These are phyloP conservation scores for Zasmidium citrigriseum DNA, from an alignment of 2,329 filamentous ascomycete species.

Conservation along the genomic window DNA sequence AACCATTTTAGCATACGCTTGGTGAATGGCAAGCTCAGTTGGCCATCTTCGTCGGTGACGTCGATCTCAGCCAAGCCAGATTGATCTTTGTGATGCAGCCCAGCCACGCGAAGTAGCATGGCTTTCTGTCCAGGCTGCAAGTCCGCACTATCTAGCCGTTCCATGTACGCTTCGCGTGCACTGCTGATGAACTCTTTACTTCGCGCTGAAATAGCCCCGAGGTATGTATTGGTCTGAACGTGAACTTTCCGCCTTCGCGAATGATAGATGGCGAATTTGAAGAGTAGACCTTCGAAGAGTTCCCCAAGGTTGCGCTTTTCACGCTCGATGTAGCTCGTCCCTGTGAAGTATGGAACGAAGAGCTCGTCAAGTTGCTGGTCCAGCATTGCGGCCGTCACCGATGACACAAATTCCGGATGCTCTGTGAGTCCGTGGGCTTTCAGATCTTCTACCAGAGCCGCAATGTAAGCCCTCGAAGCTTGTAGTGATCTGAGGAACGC, in stretches of 20 bases:
- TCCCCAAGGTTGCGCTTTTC: conserved; percentile 72
- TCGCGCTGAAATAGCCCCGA: conserved; percentile 86
- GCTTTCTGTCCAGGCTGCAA: conserved; percentile 83
- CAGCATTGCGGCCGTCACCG: conserved; percentile 72
- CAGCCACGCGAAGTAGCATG: conserved; percentile 87
- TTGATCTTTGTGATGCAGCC: conserved; percentile 67
- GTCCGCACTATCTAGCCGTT: conserved; percentile 84
- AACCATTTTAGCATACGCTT: conserved; percentile 98
- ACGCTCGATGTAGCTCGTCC: conserved; percentile 65
- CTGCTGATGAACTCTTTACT: conserved; percentile 85
- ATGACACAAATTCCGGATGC: conserved; percentile 86
- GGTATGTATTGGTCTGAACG: conserved; percentile 68
- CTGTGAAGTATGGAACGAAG: conserved; percentile 66
- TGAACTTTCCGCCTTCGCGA: conserved; percentile 83
- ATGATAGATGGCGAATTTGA: conserved; percentile 97
- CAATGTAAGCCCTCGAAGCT: conserved; percentile 86
- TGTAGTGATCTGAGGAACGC: conserved; percentile 90
- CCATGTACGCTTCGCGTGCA: conserved; percentile 88
- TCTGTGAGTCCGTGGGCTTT: conserved; percentile 94
- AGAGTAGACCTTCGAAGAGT: conserved; percentile 84
- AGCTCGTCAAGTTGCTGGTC: conserved; percentile 69
- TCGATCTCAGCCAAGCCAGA: conserved; percentile 60
- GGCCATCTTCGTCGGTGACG: conserved; percentile 85
- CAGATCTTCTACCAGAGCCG: conserved; percentile 82
- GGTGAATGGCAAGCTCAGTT: conserved; percentile 79